Conservation (phyloP, 371 early-diverging fungal genomes). For the Syncephalastrum contaminatum region DNA sequence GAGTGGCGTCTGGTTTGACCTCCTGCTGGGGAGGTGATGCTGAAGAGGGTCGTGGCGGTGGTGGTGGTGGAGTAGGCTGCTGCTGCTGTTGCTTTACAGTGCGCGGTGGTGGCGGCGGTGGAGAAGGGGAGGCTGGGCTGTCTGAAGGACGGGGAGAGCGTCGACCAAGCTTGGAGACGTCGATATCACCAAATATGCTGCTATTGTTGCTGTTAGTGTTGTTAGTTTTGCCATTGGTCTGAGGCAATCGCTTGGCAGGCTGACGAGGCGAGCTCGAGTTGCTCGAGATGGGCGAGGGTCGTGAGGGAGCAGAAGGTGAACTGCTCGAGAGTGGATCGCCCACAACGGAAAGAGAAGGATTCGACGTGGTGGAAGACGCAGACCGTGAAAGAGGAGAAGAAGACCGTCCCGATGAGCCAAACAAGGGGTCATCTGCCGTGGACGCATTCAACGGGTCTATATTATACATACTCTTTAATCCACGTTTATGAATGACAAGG, state of each 20-base stretch:
- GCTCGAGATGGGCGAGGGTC: slow-evolving; percentile 2
- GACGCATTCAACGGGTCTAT: slow-evolving; percentile 39
- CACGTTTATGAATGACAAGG: no score
- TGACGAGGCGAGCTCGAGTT: slow-evolving; percentile 14
- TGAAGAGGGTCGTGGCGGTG: slow-evolving; percentile 14
- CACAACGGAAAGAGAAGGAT: no score
- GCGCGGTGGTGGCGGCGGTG: slow-evolving; percentile 7
- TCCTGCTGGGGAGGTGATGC: slow-evolving; percentile 12
- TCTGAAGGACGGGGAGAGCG: slow-evolving; percentile 4
- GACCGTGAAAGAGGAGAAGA: slow-evolving; percentile 6
- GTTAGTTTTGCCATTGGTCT: no score
- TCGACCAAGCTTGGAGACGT: slow-evolving; percentile 39
- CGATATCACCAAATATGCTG: slow-evolving; percentile 49
- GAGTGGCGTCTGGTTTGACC: not conserved
- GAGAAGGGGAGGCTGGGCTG: slow-evolving; percentile 9
- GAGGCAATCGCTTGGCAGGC: slow-evolving; percentile 6
- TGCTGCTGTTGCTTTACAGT: slow-evolving; percentile 4
- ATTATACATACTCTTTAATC: not conserved
- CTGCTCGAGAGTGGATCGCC: no score
- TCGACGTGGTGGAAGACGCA: no score
- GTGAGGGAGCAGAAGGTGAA: no score
- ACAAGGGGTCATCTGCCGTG: slow-evolving; percentile 32
- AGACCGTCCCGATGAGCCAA: slow-evolving; percentile 7
- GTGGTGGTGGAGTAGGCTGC: slow-evolving; percentile 7
- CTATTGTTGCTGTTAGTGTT: slow-evolving; percentile 3